phyloP scores from a whole-genome alignment of 768 basidiomycete genomes.

The Rhizopogon vesiculosus region DNA sequence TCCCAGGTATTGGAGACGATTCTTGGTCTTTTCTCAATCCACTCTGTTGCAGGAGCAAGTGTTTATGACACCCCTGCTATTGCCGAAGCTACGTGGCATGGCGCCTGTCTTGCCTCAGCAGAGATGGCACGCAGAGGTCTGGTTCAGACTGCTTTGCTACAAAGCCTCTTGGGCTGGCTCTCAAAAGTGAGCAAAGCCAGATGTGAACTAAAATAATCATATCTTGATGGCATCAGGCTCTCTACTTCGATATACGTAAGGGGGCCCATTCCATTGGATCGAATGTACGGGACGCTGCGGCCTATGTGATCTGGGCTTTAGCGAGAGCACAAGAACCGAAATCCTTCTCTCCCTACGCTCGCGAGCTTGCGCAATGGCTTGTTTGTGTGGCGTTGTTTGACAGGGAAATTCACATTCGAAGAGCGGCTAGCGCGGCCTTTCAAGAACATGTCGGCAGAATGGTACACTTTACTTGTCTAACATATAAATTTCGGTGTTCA shows the following conservation, averaged over 20 bases:
- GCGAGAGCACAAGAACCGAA: constrained; percentile 69
- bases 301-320: constrained; percentile 94
- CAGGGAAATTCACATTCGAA: constrained; percentile 89
- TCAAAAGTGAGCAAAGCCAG: constrained; percentile 51
- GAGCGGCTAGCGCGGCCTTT: constrained; percentile 96
- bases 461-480: constrained; percentile 37
- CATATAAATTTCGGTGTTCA: constrained; percentile 9
- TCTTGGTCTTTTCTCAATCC: constrained; percentile 71
- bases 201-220: constrained; percentile 4
- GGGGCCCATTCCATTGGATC: constrained; percentile 93
- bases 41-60: constrained; percentile 58
- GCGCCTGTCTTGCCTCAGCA: constrained; percentile 86
- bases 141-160: constrained; percentile 51
- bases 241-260: constrained; percentile 89
- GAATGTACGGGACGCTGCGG: constrained; percentile 89
- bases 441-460: constrained; percentile 95
- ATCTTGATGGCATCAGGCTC: constrained; percentile 47
- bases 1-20: constrained; percentile 81
- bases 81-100: constrained; percentile 93
- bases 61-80: constrained; percentile 69
- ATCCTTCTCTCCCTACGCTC: constrained; percentile 56
- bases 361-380: constrained; percentile 62
- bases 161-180: constrained; percentile 71
- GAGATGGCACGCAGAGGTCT: constrained; percentile 87
- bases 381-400: constrained; percentile 85